Evolutionary conservation across 352 stramenopile species (phyloP).

Genomic region (Globisporangium spiculum): DNA sequence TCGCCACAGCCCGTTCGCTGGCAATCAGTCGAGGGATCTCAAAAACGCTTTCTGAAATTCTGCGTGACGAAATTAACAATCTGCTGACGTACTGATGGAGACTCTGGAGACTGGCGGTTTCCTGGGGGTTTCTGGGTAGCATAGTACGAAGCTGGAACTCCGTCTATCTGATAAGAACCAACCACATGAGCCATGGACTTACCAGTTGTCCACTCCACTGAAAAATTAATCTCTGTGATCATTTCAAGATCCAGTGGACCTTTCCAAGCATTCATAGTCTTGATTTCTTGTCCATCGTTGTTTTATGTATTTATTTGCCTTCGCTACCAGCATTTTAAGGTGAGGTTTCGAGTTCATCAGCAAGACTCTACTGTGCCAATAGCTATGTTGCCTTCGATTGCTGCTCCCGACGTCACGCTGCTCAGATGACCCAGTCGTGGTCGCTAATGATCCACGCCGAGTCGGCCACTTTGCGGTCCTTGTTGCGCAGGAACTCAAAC

Average conservation of each 20-base stretch:
- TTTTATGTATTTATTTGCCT: not conserved
- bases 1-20: not conserved
- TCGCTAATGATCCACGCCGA: slow-evolving; percentile 30
- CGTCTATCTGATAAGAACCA: not conserved
- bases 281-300: not conserved
- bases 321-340: not conserved
- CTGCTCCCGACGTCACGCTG: not conserved
- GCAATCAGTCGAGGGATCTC: not conserved
- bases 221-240: not conserved
- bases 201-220: not conserved
- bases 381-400: not conserved
- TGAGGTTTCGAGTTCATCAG: not conserved
- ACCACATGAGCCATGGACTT: not conserved
- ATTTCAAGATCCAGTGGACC: not conserved
- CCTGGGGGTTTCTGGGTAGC: not conserved
- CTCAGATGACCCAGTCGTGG: slow-evolving; percentile 31
- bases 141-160: not conserved
- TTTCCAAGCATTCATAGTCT: not conserved
- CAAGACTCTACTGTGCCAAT: not conserved
- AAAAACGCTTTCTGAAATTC: not conserved
- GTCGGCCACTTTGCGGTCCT: slow-evolving; percentile 12
- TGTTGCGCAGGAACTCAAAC: slow-evolving; percentile 73
- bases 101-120: not conserved
- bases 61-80: not conserved
- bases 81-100: not conserved